Base-by-base conservation (phyloP, 768 basidiomycete genomes). In the Pulveroboletus sp. region DNA sequence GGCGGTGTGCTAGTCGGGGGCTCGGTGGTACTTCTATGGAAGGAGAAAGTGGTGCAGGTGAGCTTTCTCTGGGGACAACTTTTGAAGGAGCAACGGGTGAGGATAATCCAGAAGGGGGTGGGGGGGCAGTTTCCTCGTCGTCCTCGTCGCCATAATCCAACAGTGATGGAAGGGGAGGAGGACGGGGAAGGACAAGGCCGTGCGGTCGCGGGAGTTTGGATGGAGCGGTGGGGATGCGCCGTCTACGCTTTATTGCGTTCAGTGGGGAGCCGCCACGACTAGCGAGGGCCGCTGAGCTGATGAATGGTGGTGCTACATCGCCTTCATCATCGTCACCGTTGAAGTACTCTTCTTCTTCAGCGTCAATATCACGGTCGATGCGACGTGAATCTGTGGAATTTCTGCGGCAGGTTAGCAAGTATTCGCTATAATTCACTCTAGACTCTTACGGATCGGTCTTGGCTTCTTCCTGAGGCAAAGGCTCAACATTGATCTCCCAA, bases 401-500 rank as follows among this genome's bases (percentile, higher is more conserved):
- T 57, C 79, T 81, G 55, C 36, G 29, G 43, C 33, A 54, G 49
- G 47, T 58, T 45, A 51, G 51, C 24, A 51, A 47, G 41, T 5
- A 11, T 45, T 23, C 34, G 29, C 44, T 52, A 33, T 19, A 23
- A 23, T 29, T 14, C 31, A 63, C 67, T 35, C 29, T 19, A 1
- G 25, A 58, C 69, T 29, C 27, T 50, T 65, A 86, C 83, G 74
- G 78, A 49, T 80, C 76, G 38, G 70, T 59, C 56, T 77, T 79
- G 35, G 70, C 64, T 37, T 76, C 75, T 47, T 75, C 75, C 40
- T 71, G 72, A 31, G 84, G 83, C 52, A 76, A 77, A 25, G 86
- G 87, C 53, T 94, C 90, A 52, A 85, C 85, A 69, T 94, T 97
- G 75, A 94, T 91, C 67, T 97, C 97, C 80, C 87, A 94, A 41